A percentile compares a stretch with the other conserved stretches of the same genome.
Conservation (phyloP, 75 land plant genomes). For the Larix kaempferi region DNA sequence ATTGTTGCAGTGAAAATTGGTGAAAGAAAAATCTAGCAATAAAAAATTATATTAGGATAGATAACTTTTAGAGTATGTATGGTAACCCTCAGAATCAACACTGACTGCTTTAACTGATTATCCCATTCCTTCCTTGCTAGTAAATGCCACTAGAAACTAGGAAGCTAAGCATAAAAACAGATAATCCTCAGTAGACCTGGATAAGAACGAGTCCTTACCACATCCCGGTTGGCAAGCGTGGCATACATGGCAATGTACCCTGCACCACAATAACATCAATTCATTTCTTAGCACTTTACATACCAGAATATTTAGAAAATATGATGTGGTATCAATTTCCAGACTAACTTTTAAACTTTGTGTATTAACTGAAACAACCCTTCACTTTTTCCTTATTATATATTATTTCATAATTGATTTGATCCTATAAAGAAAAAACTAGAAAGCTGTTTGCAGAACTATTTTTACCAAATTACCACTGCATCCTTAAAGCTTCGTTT, state of each 20-base stretch:
- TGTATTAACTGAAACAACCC: background rate
- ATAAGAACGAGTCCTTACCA: conserved; percentile 28
- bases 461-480: background rate
- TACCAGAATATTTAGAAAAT: background rate
- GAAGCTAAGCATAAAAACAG: background rate
- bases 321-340: too few relatives aligned
- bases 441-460: background rate
- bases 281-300: background rate
- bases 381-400: background rate
- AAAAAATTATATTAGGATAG: background rate
- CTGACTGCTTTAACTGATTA: background rate
- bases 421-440: background rate
- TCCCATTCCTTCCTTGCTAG: background rate
- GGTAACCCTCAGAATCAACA: background rate
- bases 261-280: conserved; percentile 10
- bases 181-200: background rate
- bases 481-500: too few relatives aligned
- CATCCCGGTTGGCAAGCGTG: conserved; percentile 82
- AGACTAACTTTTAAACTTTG: background rate
- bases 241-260: conserved; percentile 85
- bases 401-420: background rate
- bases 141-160: background rate
- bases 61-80: background rate
- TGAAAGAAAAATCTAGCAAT: background rate
- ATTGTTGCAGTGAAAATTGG: background rate